Evolutionary conservation across 352 stramenopile genomes (phyloP), one percentile per base, ranked within the genome.

Genomic region (Blastocystis sp.): DNA sequence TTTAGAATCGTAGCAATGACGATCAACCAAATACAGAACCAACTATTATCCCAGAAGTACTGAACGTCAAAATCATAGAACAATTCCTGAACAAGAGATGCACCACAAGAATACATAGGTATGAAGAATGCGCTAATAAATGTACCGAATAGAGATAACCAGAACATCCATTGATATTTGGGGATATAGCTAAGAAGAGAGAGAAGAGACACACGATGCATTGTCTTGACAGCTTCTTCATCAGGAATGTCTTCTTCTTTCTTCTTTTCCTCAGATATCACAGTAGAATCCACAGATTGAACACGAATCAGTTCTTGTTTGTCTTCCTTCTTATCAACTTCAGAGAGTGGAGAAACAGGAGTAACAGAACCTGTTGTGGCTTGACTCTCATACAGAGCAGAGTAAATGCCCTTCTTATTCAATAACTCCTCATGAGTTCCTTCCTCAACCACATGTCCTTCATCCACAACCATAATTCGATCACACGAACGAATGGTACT

Each of bases 361-460:
- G 24, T 43, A 21, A 39, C 24, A 12, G n/a, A 19, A 52, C 27
- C 29, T 4, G 59, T 37, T n/a, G 39, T 75, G 4, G 1, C 37
- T n/a, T 78, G 66, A n/a, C 35, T 88, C 46, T 83, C 27, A 61
- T 89, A 88, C 61, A 96, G 88, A 67, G 93, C 89, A 6, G 89
- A 88, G 88, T 96, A 96, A 49, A 90, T 88, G 32, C 92, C 92
- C 46, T 88, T 59, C 24, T 90, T 81, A 5, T 52, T 78, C 73
- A 97, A 89, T 19, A 98, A 90, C 71, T 97, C 92, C 4, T 93
- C 90, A 88, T 98, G 95, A 6, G 92, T 95, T 5, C 95, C 95
- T 16, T 93, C 88, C 88, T 98, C 95, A 2, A 95, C 91, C 24
- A 98, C 94, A 27, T 85, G 88, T 3, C 95, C 95, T 21, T 93